Evolutionary conservation across 208 protist genomes (phyloP).

Genomic region (Trypanosoma theileri): DNA sequence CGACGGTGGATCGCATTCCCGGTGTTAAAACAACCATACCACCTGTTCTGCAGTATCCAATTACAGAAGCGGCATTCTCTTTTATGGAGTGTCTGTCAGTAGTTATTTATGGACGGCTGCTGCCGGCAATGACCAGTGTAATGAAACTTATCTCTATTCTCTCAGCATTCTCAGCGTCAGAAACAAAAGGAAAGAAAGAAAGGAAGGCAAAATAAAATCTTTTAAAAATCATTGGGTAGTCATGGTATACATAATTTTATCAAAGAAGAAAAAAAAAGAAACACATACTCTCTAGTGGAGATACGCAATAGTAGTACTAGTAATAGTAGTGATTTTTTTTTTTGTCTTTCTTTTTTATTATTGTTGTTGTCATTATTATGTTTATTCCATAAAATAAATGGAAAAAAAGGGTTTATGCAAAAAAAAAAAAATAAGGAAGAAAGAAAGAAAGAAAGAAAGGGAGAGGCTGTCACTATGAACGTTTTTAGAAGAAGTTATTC

Average conservation of each 20-base stretch:
- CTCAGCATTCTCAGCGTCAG: constrained; percentile 24
- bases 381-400: no score
- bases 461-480: no score
- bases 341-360: no score
- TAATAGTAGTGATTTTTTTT: no score
- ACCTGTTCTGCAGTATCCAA: constrained; percentile 83
- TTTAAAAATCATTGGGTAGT: not conserved
- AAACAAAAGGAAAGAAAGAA: constrained; percentile 2
- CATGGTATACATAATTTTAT: not conserved
- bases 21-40: constrained; percentile 86
- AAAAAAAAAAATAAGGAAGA: no score
- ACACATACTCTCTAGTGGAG: not conserved
- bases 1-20: constrained; percentile 81
- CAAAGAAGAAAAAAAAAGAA: constrained; percentile 5
- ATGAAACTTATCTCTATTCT: constrained; percentile 62
- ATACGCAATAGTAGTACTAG: no score
- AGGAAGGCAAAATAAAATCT: constrained; percentile 10
- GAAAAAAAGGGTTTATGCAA: no score
- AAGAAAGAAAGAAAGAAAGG: no score
- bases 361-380: no score
- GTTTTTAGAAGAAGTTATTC: no score
- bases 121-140: constrained; percentile 46
- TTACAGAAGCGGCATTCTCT: constrained; percentile 60
- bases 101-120: constrained; percentile 71
- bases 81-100: constrained; percentile 80